Percentiles rank a stretch among this genome's conserved stretches.
These are phyloP conservation scores for Apiospora sp. DNA, from an alignment of 2,329 filamentous ascomycete species.

Conservation along the genomic window DNA sequence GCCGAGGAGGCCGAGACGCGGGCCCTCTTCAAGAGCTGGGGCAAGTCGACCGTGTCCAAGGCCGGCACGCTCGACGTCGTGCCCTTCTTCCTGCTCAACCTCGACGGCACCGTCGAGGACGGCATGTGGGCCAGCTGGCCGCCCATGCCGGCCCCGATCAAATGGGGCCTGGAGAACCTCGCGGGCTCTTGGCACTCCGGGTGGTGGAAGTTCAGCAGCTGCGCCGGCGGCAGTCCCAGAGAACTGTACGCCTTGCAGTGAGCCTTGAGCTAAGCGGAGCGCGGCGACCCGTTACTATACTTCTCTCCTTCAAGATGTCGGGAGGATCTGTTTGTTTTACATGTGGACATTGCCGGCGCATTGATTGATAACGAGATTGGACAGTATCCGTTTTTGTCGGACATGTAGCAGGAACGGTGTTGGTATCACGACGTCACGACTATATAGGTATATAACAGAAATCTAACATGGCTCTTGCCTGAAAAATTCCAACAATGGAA, in stretches of 20 bases:
- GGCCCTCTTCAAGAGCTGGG: slow-evolving; percentile 65
- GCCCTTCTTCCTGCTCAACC: slow-evolving; percentile 70
- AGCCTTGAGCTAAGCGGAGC: neutral
- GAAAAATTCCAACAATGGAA: neutral
- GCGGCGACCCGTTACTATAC: neutral
- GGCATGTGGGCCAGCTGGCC: slow-evolving; percentile 70
- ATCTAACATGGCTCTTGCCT: slow-evolving; percentile 14
- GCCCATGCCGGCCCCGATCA: slow-evolving; percentile 67
- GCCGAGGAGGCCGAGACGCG: slow-evolving; percentile 54
- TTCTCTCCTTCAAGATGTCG: neutral
- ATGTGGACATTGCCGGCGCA: neutral
- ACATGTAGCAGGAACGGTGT: neutral
- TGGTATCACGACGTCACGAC: slow-evolving; percentile 1
- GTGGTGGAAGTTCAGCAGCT: slow-evolving; percentile 73
- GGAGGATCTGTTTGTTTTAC: neutral
- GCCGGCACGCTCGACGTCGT: slow-evolving; percentile 66
- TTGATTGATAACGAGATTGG: slow-evolving; percentile 1
- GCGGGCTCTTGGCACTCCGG: slow-evolving; percentile 62
- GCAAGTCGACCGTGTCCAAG: slow-evolving; percentile 69
- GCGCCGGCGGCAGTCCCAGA: slow-evolving; percentile 59
- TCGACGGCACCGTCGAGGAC: slow-evolving; percentile 66
- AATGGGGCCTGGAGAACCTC: slow-evolving; percentile 67
- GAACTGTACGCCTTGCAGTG: slow-evolving; percentile 58
- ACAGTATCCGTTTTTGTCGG: slow-evolving; percentile 3
- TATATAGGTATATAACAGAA: slow-evolving; percentile 7